Base-by-base conservation (phyloP, 805 yeast genomes). In the Saccharomycopsis fodiens region DNA sequence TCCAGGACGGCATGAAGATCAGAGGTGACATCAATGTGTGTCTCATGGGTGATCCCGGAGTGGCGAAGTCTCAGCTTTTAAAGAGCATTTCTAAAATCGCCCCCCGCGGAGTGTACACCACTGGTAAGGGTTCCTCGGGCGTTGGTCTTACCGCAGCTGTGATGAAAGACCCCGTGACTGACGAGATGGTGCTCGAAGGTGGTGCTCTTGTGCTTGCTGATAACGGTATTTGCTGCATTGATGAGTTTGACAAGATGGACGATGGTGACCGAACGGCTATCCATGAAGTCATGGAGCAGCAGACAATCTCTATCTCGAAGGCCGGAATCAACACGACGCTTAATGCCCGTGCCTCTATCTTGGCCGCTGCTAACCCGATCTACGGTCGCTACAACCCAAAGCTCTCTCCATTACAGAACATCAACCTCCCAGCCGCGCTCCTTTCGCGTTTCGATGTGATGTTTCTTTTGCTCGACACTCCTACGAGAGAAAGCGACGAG, bases 271-370 rank as follows among this genome's bases (percentile, higher is more conserved):
- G 98, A 59, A 93, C 97, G 0, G 97, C 97, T 1, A 93, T 93
- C 59, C 97, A 91, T 65, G 98, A 91, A 70, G 98, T 93, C 29
- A 93, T 93, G 98, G 98, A 93, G 67, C 98, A 93, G 64, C 98
- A 93, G 65, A 93, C 98, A 2, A 93, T 93, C 48, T 85, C 96
- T 19, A 93, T 93, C 48, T 85, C 97, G 36, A 93, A 93, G 65
- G 98, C 98, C 3, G 98, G 98, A 55, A 93, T 93, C 56, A 85
- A 93, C 52, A 93, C 98, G 7, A 86, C 97, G 2, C 70, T 93
- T 55, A 93, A 93, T 61, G 98, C 98, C 5, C 77, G 98, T 62
- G 78, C 97, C 0, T 89, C 97, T 3, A 85, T 93, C 50, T 67
- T 93, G 52, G 98, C 98, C 0, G 98, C 98, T 25, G 98, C 98